Evolutionary conservation across 2,329 filamentous ascomycete species (phyloP).

Genomic region (Trichoderma gracile): DNA sequence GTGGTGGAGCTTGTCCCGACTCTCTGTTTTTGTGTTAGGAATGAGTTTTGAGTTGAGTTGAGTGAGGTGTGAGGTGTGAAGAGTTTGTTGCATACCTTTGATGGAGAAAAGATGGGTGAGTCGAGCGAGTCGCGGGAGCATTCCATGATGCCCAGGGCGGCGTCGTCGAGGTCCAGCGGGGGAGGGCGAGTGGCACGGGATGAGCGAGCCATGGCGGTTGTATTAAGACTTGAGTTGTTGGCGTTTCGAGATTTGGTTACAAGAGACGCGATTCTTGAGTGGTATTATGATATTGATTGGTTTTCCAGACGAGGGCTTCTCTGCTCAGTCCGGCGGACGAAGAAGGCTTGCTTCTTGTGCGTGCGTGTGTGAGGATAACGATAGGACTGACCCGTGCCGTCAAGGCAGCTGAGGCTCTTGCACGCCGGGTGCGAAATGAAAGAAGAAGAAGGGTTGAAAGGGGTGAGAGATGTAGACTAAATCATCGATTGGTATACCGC

Average conservation of each 20-base stretch:
- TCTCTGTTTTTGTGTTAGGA: too few relatives aligned
- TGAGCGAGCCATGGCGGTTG: conserved; percentile 20
- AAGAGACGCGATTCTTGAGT: not conserved
- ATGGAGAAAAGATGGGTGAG: conserved; percentile 13
- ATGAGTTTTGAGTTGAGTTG: too few relatives aligned
- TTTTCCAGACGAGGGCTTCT: not conserved
- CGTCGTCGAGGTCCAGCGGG: conserved; percentile 17
- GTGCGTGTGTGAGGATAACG: conserved; percentile 8
- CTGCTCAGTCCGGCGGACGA: not conserved
- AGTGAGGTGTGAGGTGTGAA: too few relatives aligned
- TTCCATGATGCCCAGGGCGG: not conserved
- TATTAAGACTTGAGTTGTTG: not conserved
- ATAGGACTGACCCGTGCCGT: conserved; percentile 23
- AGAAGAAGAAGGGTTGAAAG: not conserved
- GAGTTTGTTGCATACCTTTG: conserved; percentile 24
- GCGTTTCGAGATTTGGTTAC: conserved; percentile 8
- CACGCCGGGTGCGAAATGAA: conserved; percentile 25
- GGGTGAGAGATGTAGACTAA: not conserved
- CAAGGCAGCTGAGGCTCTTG: conserved; percentile 26
- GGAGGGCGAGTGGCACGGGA: conserved; percentile 18
- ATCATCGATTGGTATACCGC: conserved; percentile 7
- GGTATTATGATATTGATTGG: not conserved
- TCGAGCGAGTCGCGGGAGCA: conserved; percentile 7
- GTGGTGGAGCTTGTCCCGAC: conserved; percentile 18
- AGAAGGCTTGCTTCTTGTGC: conserved; percentile 24